Evolutionary conservation across 306 rosid genomes (phyloP).

Genomic region (Lotus japonicus): DNA sequence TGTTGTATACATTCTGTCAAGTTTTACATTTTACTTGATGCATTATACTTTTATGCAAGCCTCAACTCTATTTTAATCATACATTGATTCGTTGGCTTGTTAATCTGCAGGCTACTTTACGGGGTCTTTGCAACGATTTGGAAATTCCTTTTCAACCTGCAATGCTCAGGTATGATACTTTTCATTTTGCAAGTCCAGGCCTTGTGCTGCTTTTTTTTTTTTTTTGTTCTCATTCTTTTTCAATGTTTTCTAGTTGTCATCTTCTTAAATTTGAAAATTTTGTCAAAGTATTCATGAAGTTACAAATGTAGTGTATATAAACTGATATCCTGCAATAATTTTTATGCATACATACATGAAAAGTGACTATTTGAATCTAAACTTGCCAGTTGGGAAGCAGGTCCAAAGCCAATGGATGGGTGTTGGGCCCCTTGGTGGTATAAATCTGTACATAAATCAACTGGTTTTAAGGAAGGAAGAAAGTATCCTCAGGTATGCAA

Average conservation of each 20-base stretch:
- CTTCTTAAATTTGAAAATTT: background rate
- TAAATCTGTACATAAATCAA: slow-evolving; percentile 45
- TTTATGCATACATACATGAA: slow-evolving; percentile 10
- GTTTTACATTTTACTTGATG: background rate
- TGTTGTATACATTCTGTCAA: background rate
- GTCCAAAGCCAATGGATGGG: slow-evolving; percentile 75
- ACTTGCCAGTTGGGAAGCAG: slow-evolving; percentile 76
- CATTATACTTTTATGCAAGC: slow-evolving; percentile 2
- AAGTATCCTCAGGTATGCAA: slow-evolving; percentile 57
- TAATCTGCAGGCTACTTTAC: slow-evolving; percentile 50
- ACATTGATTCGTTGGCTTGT: background rate
- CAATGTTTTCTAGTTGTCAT: background rate
- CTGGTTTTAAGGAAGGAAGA: slow-evolving; percentile 41
- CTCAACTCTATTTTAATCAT: background rate
- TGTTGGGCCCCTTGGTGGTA: slow-evolving; percentile 94
- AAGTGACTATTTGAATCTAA: slow-evolving; percentile 13
- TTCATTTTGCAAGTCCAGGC: background rate
- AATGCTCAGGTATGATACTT: slow-evolving; percentile 64
- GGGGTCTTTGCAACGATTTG: slow-evolving; percentile 66
- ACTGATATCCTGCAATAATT: background rate
- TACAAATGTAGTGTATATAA: background rate
- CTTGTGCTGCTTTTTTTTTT: background rate
- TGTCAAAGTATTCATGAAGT: background rate
- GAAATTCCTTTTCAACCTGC: slow-evolving; percentile 65
- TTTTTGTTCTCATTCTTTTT: background rate